phyloP scores from a whole-genome alignment of 192 early-diverging fungal genomes.

The Backusella macrospora region DNA sequence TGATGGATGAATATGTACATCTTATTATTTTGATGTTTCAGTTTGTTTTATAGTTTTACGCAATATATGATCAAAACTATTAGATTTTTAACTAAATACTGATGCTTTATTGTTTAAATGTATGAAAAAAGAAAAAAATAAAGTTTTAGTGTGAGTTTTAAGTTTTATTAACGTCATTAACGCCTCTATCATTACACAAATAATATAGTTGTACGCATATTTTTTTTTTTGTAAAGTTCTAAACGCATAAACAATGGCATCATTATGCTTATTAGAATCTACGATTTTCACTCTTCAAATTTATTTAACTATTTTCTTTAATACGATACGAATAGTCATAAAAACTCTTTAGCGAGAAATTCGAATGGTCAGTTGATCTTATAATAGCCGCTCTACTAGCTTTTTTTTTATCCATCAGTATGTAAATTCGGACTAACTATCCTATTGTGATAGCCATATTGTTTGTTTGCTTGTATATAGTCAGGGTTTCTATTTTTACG shows the following conservation, averaged over 20 bases:
- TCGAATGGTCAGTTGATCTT: not conserved
- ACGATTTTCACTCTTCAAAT: not conserved
- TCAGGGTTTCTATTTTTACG: not conserved
- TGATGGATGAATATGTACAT: not conserved
- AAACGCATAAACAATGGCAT: not conserved
- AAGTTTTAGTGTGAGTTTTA: not conserved
- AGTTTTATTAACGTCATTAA: slow-evolving; percentile 13
- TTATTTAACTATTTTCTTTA: not conserved
- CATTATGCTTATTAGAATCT: not conserved
- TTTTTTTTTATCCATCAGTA: not conserved
- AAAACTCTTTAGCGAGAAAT: not conserved
- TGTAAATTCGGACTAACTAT: not conserved
- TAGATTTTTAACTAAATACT: not conserved
- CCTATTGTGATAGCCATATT: not conserved
- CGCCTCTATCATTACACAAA: not conserved
- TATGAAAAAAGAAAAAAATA: slow-evolving; percentile 5
- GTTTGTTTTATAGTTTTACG: not conserved
- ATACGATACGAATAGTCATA: not conserved
- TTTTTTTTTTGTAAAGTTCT: not conserved
- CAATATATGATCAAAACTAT: not conserved
- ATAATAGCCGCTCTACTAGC: not conserved
- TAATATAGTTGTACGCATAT: not conserved
- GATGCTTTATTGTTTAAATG: not conserved
- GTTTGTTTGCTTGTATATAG: not conserved
- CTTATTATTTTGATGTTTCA: not conserved